These are phyloP conservation scores for Fusarium lateritium DNA, from an alignment of 2,329 filamentous ascomycete species.

Conservation along the genomic window DNA sequence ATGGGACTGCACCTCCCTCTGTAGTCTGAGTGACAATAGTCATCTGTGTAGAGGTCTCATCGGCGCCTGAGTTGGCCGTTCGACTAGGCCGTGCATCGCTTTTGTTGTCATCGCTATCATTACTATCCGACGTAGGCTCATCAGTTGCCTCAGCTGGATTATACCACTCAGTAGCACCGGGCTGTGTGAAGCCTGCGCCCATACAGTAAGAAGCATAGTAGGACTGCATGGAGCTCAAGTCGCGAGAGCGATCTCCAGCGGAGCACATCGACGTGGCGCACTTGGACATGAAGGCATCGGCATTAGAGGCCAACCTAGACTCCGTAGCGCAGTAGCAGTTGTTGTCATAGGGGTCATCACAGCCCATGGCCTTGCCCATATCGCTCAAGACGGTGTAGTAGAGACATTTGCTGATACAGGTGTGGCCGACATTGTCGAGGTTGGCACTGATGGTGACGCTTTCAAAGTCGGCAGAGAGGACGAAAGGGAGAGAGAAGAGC, in stretches of 20 bases:
- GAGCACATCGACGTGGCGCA: conserved; percentile 42
- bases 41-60: conserved; percentile 43
- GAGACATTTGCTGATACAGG: conserved; percentile 44
- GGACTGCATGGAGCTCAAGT: conserved; percentile 47
- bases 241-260: conserved; percentile 41
- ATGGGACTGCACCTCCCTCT: conserved; percentile 38
- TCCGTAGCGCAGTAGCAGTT: conserved; percentile 49
- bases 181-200: conserved; percentile 46
- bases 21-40: conserved; percentile 48
- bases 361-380: conserved; percentile 44
- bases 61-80: conserved; percentile 36
- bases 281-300: conserved; percentile 40
- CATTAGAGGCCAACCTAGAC: conserved; percentile 36
- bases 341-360: conserved; percentile 46
- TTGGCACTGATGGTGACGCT: conserved; percentile 39
- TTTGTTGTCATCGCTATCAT: background rate
- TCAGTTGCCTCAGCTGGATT: conserved; percentile 43
- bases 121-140: conserved; percentile 21
- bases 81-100: conserved; percentile 38
- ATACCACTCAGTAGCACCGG: conserved; percentile 47
- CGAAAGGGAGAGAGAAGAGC: conserved; percentile 16
- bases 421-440: conserved; percentile 30
- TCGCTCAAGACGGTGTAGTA: conserved; percentile 33
- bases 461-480: conserved; percentile 25
- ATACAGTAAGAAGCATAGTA: conserved; percentile 50